A percentile compares a stretch with the other conserved stretches of the same genome.
These are phyloP conservation scores for Penicillium digitatum DNA, from an alignment of 2,329 filamentous ascomycete species.

Conservation along the genomic window DNA sequence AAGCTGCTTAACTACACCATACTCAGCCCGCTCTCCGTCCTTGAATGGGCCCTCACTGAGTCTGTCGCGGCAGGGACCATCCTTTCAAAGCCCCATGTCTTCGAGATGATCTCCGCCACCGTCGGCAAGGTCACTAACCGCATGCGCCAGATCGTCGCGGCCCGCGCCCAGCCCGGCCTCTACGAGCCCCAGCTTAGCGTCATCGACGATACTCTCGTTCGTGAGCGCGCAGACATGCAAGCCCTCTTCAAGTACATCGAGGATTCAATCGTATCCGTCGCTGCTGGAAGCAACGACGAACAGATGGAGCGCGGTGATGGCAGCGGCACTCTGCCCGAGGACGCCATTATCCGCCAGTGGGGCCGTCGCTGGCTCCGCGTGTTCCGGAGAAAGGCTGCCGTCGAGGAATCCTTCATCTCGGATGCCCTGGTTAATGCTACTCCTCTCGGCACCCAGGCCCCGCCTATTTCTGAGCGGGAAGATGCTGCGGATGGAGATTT, in stretches of 20 bases:
- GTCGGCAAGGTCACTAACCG: slow-evolving; percentile 85
- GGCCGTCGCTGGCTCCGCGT: slow-evolving; percentile 81
- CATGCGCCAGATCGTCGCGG: slow-evolving; percentile 71
- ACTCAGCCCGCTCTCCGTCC: slow-evolving; percentile 75
- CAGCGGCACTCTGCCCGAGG: slow-evolving; percentile 49
- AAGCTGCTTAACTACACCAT: slow-evolving; percentile 98
- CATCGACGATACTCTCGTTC: slow-evolving; percentile 62
- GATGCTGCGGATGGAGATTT: slow-evolving; percentile 28
- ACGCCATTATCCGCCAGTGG: slow-evolving; percentile 71
- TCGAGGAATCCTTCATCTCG: slow-evolving; percentile 71
- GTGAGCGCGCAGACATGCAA: slow-evolving; percentile 70
- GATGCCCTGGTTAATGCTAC: slow-evolving; percentile 52
- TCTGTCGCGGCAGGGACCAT: slow-evolving; percentile 60
- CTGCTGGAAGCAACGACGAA: slow-evolving; percentile 67
- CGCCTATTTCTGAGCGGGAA: slow-evolving; percentile 24
- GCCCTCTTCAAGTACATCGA: slow-evolving; percentile 78
- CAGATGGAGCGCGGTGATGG: slow-evolving; percentile 65
- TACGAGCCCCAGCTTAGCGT: slow-evolving; percentile 53
- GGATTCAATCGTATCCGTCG: slow-evolving; percentile 69
- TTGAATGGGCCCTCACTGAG: slow-evolving; percentile 82
- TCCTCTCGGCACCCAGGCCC: slow-evolving; percentile 36
- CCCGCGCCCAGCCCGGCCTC: slow-evolving; percentile 56
- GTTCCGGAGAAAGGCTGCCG: slow-evolving; percentile 73
- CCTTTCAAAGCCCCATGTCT: slow-evolving; percentile 72
- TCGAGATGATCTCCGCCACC: slow-evolving; percentile 85